A percentile compares a stretch with the other conserved stretches of the same genome.
Conservation (phyloP, 2,329 filamentous ascomycete genomes). For the Metarhizium sp. region DNA sequence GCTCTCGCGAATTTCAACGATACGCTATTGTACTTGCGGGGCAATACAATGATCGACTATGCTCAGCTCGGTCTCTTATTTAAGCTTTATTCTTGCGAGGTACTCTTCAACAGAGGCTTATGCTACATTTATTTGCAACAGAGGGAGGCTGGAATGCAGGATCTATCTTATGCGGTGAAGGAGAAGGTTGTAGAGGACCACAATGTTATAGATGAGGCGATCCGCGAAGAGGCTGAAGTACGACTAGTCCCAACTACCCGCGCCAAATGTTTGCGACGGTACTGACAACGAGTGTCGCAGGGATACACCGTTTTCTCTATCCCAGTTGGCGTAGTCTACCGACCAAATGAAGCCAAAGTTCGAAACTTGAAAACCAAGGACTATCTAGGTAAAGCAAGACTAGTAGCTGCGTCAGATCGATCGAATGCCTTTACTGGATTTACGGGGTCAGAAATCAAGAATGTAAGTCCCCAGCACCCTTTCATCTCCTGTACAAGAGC, state of each 20-base stretch:
- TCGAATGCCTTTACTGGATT: constrained; percentile 76
- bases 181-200: constrained; percentile 96
- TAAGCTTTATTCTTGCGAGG: constrained; percentile 94
- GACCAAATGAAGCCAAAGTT: constrained; percentile 95
- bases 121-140: constrained; percentile 97
- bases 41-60: constrained; percentile 97
- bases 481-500: constrained; percentile 4
- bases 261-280: not conserved
- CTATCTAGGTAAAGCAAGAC: constrained; percentile 89
- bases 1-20: constrained; percentile 98
- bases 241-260: constrained; percentile 10
- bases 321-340: constrained; percentile 87
- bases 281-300: constrained; percentile 33
- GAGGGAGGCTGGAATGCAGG: constrained; percentile 81
- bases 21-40: constrained; percentile 84
- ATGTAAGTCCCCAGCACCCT: constrained; percentile 34
- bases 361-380: constrained; percentile 97
- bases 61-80: constrained; percentile 91
- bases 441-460: constrained; percentile 69
- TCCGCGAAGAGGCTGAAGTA: constrained; percentile 86
- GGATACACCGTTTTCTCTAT: constrained; percentile 99
- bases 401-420: constrained; percentile 80
- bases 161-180: constrained; percentile 82
- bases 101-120: constrained; percentile 91
- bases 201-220: constrained; percentile 96